phyloP scores from a whole-genome alignment of 1,284 basidiomycete species.

The Tilletia walkeri region DNA sequence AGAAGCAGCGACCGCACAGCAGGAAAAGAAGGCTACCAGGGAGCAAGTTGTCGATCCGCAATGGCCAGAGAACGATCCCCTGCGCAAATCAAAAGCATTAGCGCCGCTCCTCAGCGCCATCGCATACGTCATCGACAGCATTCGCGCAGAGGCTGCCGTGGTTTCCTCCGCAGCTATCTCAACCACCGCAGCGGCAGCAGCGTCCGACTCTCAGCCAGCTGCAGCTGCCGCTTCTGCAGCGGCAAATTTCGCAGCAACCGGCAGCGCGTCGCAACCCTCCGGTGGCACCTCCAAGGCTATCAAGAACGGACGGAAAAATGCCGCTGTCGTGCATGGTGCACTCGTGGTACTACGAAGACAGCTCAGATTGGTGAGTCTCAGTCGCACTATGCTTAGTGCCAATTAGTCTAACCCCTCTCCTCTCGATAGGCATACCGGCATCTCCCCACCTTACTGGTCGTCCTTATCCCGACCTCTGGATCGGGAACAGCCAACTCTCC shows the following conservation, averaged over 20 bases:
- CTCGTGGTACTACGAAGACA: neutral
- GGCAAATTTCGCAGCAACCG: neutral
- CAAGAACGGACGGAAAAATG: neutral
- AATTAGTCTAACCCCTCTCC: neutral
- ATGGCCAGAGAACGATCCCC: neutral
- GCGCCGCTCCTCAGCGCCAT: conserved; percentile 32
- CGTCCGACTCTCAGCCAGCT: neutral
- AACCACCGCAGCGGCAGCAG: neutral
- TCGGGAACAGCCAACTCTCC: conserved; percentile 22
- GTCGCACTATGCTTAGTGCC: neutral
- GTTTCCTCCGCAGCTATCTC: neutral
- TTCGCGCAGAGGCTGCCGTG: neutral
- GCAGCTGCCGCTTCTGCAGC: neutral
- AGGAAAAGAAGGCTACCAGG: neutral
- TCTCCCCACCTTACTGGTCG: conserved; percentile 33
- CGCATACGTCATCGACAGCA: conserved; percentile 34
- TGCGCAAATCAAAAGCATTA: conserved; percentile 12
- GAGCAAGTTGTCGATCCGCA: neutral
- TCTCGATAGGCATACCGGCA: conserved; percentile 22
- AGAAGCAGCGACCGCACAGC: conserved; percentile 52
- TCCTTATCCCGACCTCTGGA: neutral
- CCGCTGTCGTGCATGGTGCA: neutral
- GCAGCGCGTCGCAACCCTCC: neutral
- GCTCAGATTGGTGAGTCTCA: neutral
- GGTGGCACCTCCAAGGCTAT: neutral